A percentile compares a stretch with the other conserved stretches of the same genome.
Conservation (phyloP, 805 yeast species). For the Cyberlindnera xishuangbannaensis region DNA sequence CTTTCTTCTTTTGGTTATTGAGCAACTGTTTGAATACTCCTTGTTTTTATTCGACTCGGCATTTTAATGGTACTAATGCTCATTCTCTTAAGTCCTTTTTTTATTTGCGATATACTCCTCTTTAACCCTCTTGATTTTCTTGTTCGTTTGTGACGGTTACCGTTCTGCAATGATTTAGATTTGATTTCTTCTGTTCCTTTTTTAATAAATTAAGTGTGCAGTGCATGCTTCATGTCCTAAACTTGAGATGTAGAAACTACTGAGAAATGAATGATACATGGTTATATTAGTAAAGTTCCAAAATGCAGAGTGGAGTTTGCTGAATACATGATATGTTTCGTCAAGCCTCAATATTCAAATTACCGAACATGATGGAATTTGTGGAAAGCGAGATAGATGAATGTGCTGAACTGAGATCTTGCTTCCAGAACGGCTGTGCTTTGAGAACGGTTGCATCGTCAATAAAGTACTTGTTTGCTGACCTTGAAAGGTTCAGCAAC, state of each 20-base stretch:
- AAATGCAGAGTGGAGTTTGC: too few species aligned
- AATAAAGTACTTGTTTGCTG: conserved; percentile 16
- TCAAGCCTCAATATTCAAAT: conserved; percentile 10
- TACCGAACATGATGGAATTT: conserved; percentile 24
- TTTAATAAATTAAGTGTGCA: neutral
- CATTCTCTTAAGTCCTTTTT: neutral
- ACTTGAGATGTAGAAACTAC: neutral
- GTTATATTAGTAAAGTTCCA: too few species aligned
- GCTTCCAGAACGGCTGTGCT: conserved; percentile 22
- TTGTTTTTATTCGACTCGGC: too few species aligned
- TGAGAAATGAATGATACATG: too few species aligned
- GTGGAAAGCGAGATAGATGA: conserved; percentile 24
- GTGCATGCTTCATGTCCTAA: neutral
- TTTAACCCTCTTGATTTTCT: neutral
- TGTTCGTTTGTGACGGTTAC: neutral
- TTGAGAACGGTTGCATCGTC: conserved; percentile 3
- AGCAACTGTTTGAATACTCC: too few species aligned
- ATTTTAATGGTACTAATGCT: neutral
- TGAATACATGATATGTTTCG: too few species aligned
- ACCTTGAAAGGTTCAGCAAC: conserved; percentile 17
- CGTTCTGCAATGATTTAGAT: neutral
- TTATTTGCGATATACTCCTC: neutral
- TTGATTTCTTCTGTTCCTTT: conserved; percentile 1
- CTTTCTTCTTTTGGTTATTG: too few species aligned
- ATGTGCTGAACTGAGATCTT: conserved; percentile 22